These are phyloP conservation scores for Detonula confervacea DNA, from an alignment of 352 stramenopile species.

Conservation along the genomic window DNA sequence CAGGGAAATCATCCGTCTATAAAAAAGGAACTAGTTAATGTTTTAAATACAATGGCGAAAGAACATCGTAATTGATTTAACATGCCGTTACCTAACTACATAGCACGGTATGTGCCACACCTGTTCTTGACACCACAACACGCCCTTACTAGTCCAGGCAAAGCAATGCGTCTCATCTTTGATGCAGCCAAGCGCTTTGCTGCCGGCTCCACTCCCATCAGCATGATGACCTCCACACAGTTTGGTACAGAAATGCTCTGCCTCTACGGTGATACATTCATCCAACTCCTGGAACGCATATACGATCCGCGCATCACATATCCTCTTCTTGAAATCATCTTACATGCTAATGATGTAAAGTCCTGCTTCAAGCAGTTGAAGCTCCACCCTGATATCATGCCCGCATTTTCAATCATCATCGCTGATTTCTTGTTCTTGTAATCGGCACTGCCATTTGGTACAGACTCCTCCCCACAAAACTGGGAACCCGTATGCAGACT, in stretches of 20 bases:
- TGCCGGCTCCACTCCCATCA: neutral
- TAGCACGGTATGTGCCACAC: neutral
- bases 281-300: neutral
- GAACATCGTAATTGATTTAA: conserved; percentile 20
- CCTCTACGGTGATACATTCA: no score
- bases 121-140: neutral
- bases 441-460: conserved; percentile 27
- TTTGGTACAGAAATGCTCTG: no score
- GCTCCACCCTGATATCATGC: neutral
- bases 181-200: neutral
- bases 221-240: neutral
- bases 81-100: neutral
- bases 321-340: neutral
- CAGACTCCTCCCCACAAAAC: conserved; percentile 25
- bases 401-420: conserved; percentile 27
- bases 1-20: conserved; percentile 19
- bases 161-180: neutral
- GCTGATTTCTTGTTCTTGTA: conserved; percentile 25
- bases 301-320: neutral
- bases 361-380: neutral
- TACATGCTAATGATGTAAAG: neutral
- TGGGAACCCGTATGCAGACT: conserved; percentile 20
- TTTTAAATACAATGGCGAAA: conserved; percentile 12
- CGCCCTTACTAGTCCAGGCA: neutral
- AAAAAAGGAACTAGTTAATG: neutral